Evolutionary conservation across 2,329 filamentous ascomycete genomes (phyloP).

Genomic region (Colletotrichum shisoi): DNA sequence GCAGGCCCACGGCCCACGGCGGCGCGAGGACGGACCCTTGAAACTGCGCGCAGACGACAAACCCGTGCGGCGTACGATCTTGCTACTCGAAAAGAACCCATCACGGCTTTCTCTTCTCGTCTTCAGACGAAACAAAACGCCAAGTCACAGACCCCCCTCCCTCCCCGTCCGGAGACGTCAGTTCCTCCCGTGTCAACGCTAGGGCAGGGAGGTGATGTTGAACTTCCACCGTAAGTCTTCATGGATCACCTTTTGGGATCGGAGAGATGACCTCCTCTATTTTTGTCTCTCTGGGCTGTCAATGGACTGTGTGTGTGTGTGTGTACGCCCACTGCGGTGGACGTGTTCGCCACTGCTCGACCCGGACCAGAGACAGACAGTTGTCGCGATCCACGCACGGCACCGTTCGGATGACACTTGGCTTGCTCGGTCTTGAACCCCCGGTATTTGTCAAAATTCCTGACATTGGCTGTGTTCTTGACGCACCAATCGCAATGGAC

Average conservation of each 20-base stretch:
- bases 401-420: slow-evolving; percentile 28
- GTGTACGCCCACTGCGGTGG: neutral
- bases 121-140: slow-evolving; percentile 36
- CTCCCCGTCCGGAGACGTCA: slow-evolving; percentile 4
- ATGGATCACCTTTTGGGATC: neutral
- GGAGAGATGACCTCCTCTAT: slow-evolving; percentile 13
- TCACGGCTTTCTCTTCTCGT: neutral
- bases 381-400: neutral
- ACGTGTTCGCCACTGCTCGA: neutral
- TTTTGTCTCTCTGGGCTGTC: neutral
- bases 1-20: neutral
- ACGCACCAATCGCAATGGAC: slow-evolving; percentile 2
- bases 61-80: slow-evolving; percentile 22
- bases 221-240: neutral
- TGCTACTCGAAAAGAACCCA: slow-evolving; percentile 5
- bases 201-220: too few species aligned
- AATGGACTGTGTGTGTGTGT: too few species aligned
- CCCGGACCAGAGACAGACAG: neutral
- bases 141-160: slow-evolving; percentile 13
- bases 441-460: slow-evolving; percentile 8
- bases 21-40: slow-evolving; percentile 29
- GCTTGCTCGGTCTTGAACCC: neutral
- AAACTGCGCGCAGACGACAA: slow-evolving; percentile 24
- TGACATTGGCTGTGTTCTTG: neutral
- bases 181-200: neutral